Evolutionary conservation across 768 basidiomycete species (phyloP), one percentile per base, ranked within the genome.

Genomic region (Tricholoma matsutake): DNA sequence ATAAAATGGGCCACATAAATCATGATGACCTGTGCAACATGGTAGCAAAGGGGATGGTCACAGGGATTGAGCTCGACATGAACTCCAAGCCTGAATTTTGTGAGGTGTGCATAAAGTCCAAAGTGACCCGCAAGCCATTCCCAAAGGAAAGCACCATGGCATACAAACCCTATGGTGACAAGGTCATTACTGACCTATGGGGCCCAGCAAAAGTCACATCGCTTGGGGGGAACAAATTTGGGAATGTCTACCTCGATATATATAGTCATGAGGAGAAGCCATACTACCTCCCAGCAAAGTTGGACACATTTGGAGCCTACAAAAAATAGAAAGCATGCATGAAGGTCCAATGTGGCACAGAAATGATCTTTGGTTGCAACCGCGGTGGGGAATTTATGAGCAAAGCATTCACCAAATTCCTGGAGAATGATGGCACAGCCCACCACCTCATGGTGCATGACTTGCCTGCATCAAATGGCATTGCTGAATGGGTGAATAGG

Each of bases 1-100:
- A 63, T 1, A 49, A 57, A 11, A 68, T 79, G 57, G 77, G 75
- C 1, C 79, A 81, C 57, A 68, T 77, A 14, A 66, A 73, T 16
- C 67, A 66, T 6, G 62, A 68, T 0, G 61, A 69, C 6, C 69
- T 75, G 20, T 56, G 62, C 3, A 32, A 67, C 13, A 70, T 76
- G 71, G 60, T 76, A 2, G 39, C 58, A 10, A 64, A 73, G 16
- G 70, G 68, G 1, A 62, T 69, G 57, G 61, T 79, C 14, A 66
- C 53, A 1, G 76, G 76, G 0, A 61, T 80, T 13, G 64, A 66
- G 6, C 65, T 79, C 2, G 67, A 68, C 56, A 55, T 61, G 45
- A 41, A 61, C 18, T 68, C 67, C 0, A 67, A 68, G 31, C 64
- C 60, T 14, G 58, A 65, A n/a, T 66, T 68, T 32, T 74, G 71